Conservation (phyloP, 2,329 filamentous ascomycete genomes). For the Calonectria naviculata region DNA sequence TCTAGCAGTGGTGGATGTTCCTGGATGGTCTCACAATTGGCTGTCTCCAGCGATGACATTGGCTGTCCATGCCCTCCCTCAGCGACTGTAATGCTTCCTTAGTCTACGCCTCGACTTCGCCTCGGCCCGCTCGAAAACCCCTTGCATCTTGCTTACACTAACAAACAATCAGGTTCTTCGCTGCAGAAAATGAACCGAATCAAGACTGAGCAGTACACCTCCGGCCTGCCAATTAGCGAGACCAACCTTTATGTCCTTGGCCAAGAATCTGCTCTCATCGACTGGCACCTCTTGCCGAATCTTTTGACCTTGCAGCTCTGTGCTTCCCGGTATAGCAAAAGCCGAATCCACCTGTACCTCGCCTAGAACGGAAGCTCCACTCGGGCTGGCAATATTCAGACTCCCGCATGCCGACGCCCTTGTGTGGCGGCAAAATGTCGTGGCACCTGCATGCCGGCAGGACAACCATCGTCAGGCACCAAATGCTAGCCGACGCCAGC, state of each 20-base stretch:
- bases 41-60: not conserved
- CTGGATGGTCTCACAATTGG: constrained; percentile 16
- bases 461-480: not conserved
- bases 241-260: not conserved
- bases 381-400: not conserved
- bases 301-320: not conserved
- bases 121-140: constrained; percentile 31
- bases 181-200: not conserved
- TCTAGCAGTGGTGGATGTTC: constrained; percentile 3
- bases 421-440: not conserved
- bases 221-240: no score
- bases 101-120: constrained; percentile 27
- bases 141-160: constrained; percentile 15
- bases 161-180: not conserved
- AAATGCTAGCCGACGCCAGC: not conserved
- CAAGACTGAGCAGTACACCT: no score
- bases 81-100: constrained; percentile 5
- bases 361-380: not conserved
- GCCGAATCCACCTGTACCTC: not conserved
- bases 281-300: not conserved
- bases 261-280: not conserved
- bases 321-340: not conserved
- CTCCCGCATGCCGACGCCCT: not conserved
- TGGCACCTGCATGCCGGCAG: not conserved
- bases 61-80: not conserved